Base-by-base conservation (phyloP, 768 basidiomycete species). In the Paxillus rubicundulus region DNA sequence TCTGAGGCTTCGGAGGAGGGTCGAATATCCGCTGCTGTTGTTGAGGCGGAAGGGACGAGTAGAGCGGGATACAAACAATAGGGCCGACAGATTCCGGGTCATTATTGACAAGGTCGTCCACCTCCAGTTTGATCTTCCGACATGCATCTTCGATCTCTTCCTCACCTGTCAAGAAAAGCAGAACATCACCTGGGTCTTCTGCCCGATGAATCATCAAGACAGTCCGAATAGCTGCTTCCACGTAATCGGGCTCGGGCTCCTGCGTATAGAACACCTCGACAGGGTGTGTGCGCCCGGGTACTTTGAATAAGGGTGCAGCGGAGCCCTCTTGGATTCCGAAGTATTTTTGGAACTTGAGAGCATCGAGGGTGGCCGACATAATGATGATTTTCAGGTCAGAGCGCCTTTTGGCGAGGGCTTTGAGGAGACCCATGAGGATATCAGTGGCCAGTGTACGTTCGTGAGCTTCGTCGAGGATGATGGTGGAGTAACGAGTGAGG, bases 1-100 rank as follows among this genome's bases (percentile, higher is more conserved):
- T 74, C 3, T 78, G 74, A 0, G 92, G 67, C 4, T 76, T 59
- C 8, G 96, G 96, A 1, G 95, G 76, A 0, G 91, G 78, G 60
- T 98, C 96, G 69, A 98, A 99, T 70, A 99, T 99, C 9, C 89
- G 85, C 63, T 98, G 96, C 65, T 98, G 97, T 59, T 96, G 94
- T 52, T 86, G 82, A 4, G 95, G 93, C 0, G 94, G 96, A 13
- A 99, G 82, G 12, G 91, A 90, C 5, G 96, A 97, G 72, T 99
- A 98, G 4, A 98, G 82, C 0, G 96, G 96, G 47, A 99, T 84
- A 66, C 95, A 98, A 2, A 84, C 69, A 36, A 98, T 72, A 0
- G 95, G 94, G 5, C 97, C 96, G 20, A 95, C 86, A 13, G 84
- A 75, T 24, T 83, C 80, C 1, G 85, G 79, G 56, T 89, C 85